Percentiles rank a stretch among this genome's conserved stretches.
phyloP scores from a whole-genome alignment of 108 stramenopile genomes.

The Craspedostauros australis region DNA sequence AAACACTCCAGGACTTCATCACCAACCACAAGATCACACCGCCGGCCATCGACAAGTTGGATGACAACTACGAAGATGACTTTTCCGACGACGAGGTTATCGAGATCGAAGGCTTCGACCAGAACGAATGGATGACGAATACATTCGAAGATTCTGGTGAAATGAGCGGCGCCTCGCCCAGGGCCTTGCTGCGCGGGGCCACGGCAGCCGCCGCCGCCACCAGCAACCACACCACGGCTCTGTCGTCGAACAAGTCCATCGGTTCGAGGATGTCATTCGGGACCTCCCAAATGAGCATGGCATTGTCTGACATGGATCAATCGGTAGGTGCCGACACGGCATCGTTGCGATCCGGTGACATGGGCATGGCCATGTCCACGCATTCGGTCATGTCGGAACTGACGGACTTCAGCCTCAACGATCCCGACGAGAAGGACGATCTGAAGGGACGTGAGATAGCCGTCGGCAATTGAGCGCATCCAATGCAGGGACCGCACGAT shows the following conservation, averaged over 20 bases:
- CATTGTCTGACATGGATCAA: conserved; percentile 13
- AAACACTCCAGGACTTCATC: conserved; percentile 3
- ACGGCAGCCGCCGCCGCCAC: neutral
- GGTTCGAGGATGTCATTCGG: too few relatives aligned
- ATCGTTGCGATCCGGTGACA: conserved; percentile 1
- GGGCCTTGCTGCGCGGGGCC: neutral
- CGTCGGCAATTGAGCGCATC: too few relatives aligned
- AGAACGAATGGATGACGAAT: conserved; percentile 1
- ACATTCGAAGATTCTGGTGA: neutral
- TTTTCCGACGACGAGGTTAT: neutral
- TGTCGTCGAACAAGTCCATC: conserved; percentile 3
- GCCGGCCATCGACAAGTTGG: conserved; percentile 1
- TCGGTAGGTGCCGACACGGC: conserved; percentile 1
- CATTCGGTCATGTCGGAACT: conserved; percentile 7
- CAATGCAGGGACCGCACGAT: too few relatives aligned
- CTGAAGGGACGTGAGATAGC: too few relatives aligned
- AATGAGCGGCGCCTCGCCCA: neutral
- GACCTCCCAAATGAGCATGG: conserved; percentile 10
- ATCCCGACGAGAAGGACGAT: too few relatives aligned
- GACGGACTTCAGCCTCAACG: too few relatives aligned
- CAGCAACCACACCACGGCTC: too few relatives aligned
- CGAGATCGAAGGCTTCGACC: neutral
- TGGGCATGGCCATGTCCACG: conserved; percentile 5
- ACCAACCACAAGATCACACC: neutral
- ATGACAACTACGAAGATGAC: neutral